Evolutionary conservation across 2,329 filamentous ascomycete genomes (phyloP).

Genomic region (Epichloe elymi): DNA sequence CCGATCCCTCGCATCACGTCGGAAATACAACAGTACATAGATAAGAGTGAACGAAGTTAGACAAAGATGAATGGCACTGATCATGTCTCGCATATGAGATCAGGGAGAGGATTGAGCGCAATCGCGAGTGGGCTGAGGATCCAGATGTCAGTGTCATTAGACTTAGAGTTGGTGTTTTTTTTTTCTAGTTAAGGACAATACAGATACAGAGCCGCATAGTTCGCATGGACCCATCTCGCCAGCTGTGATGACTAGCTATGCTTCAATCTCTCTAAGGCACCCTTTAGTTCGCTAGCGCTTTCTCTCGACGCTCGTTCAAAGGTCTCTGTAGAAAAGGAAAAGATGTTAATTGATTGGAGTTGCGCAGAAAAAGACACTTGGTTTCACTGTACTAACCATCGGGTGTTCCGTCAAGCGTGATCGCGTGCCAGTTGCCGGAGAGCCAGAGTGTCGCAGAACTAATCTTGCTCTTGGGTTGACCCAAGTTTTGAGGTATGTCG

Average conservation of each 20-base stretch:
- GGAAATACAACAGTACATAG: too few relatives aligned
- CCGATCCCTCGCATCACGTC: too few relatives aligned
- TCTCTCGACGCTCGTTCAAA: slow-evolving; percentile 11
- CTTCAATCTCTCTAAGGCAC: slow-evolving; percentile 8
- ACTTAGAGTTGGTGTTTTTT: too few relatives aligned
- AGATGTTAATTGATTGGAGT: not conserved
- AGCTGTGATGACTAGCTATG: not conserved
- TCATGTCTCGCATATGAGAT: too few relatives aligned
- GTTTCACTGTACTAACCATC: slow-evolving; percentile 8
- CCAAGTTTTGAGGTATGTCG: slow-evolving; percentile 7
- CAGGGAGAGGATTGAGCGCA: too few relatives aligned
- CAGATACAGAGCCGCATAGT: too few relatives aligned
- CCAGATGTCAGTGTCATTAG: too few relatives aligned
- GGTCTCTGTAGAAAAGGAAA: slow-evolving; percentile 1
- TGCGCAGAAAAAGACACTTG: not conserved
- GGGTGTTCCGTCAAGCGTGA: slow-evolving; percentile 10
- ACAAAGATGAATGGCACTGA: too few relatives aligned
- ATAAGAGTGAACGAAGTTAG: too few relatives aligned
- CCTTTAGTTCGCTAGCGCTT: slow-evolving; percentile 8
- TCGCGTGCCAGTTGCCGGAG: slow-evolving; percentile 11
- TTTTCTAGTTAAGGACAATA: too few relatives aligned
- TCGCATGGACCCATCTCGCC: too few relatives aligned
- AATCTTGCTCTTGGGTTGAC: not conserved
- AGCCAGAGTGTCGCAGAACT: slow-evolving; percentile 12
- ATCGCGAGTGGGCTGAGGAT: too few relatives aligned